A percentile compares a stretch with the other conserved stretches of the same genome.
Evolutionary conservation across 768 basidiomycete genomes (phyloP).

Genomic region (Kwoniella heveanensis): DNA sequence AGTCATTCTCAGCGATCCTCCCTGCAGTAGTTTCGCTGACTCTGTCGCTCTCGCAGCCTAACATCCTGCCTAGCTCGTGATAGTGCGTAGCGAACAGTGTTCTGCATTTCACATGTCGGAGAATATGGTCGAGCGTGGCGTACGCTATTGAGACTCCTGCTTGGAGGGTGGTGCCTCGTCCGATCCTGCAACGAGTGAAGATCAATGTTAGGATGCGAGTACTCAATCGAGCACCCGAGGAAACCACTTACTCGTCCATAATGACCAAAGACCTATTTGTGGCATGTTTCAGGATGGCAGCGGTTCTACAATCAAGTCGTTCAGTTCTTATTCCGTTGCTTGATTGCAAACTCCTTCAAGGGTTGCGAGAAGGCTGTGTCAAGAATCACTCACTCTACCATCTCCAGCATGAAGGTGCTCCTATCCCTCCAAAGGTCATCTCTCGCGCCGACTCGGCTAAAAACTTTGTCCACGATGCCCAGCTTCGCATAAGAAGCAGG

Average conservation of each 20-base stretch:
- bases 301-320: slow-evolving; percentile 67
- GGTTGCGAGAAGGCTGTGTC: background rate
- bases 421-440: slow-evolving; percentile 91
- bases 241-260: slow-evolving; percentile 74
- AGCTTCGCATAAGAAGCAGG: slow-evolving; percentile 79
- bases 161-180: slow-evolving; percentile 86
- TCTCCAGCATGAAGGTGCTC: slow-evolving; percentile 82
- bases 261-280: slow-evolving; percentile 89
- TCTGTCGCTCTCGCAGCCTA: slow-evolving; percentile 57
- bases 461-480: slow-evolving; percentile 86
- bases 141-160: slow-evolving; percentile 95
- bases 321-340: slow-evolving; percentile 6
- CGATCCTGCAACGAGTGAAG: slow-evolving; percentile 61
- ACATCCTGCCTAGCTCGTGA: slow-evolving; percentile 85
- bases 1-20: background rate
- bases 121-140: slow-evolving; percentile 77
- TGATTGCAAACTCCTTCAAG: slow-evolving; percentile 64
- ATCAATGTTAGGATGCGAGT: background rate
- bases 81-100: slow-evolving; percentile 99
- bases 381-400: slow-evolving; percentile 56
- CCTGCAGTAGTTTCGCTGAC: background rate
- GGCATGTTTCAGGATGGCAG: slow-evolving; percentile 81
- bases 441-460: slow-evolving; percentile 91
- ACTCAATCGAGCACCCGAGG: background rate
- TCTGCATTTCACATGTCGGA: slow-evolving; percentile 73